Percentiles rank a stretch among this genome's conserved stretches.
These are phyloP conservation scores for Talaromyces funiculosus DNA, from an alignment of 2,329 filamentous ascomycete species.

Conservation along the genomic window DNA sequence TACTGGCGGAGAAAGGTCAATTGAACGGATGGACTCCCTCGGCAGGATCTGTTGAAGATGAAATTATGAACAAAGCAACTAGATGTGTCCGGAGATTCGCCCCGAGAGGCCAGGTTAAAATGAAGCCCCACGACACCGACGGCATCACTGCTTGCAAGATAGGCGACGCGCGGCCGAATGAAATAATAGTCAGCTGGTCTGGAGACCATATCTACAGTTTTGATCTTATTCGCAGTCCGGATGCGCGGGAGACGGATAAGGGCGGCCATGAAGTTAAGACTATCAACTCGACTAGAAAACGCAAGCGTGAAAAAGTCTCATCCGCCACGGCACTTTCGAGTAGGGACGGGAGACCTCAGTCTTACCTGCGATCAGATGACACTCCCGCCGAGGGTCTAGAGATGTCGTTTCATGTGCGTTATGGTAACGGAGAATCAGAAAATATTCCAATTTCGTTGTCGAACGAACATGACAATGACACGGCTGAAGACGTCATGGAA, in stretches of 20 bases:
- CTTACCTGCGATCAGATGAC: conserved; percentile 43
- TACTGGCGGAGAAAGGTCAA: conserved; percentile 48
- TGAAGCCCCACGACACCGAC: conserved; percentile 41
- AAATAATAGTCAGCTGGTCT: conserved; percentile 64
- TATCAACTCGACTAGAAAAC: conserved; percentile 45
- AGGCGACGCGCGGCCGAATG: conserved; percentile 62
- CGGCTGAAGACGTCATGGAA: conserved; percentile 32
- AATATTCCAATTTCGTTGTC: conserved; percentile 47
- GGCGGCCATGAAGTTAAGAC: conserved; percentile 25
- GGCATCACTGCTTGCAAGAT: conserved; percentile 67
- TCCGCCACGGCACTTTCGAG: conserved; percentile 41
- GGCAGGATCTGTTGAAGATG: conserved; percentile 46
- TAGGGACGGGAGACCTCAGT: conserved; percentile 40
- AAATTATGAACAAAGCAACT: conserved; percentile 54
- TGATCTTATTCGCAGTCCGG: conserved; percentile 55
- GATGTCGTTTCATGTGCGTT: conserved; percentile 52
- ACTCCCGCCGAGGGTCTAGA: conserved; percentile 33
- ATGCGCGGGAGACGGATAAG: conserved; percentile 43
- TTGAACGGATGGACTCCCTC: conserved; percentile 36
- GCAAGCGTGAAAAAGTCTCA: conserved; percentile 50
- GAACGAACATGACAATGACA: conserved; percentile 18
- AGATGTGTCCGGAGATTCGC: conserved; percentile 63
- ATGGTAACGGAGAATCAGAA: conserved; percentile 56
- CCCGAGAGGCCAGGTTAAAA: conserved; percentile 51
- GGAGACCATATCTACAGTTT: conserved; percentile 63